These are phyloP conservation scores for Plectosphaerella plurivora DNA, from an alignment of 2,329 filamentous ascomycete species.

Conservation along the genomic window DNA sequence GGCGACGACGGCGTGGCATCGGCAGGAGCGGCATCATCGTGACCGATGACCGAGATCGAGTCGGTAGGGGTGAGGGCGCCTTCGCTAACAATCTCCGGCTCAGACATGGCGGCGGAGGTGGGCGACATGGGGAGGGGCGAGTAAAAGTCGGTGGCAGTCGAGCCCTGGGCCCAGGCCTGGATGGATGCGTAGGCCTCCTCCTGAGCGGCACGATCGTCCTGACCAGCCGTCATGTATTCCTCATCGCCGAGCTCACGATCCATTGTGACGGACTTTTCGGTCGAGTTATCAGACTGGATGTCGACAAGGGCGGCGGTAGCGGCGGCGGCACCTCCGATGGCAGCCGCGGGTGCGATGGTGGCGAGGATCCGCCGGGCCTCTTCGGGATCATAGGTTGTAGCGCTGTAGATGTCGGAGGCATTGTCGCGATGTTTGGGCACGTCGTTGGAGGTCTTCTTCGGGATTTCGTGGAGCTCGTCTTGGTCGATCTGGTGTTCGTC, in stretches of 20 bases:
- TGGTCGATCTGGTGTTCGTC: slow-evolving; percentile 51
- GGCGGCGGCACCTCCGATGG: slow-evolving; percentile 4
- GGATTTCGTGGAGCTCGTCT: slow-evolving; percentile 35
- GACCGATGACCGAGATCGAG: slow-evolving; percentile 49
- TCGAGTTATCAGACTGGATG: slow-evolving; percentile 13
- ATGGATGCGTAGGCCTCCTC: slow-evolving; percentile 54
- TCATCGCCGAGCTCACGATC: slow-evolving; percentile 31
- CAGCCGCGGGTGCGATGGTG: slow-evolving; percentile 13
- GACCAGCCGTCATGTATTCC: slow-evolving; percentile 49
- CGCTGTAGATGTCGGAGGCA: slow-evolving; percentile 54
- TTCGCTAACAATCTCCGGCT: slow-evolving; percentile 46
- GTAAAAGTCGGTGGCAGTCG: slow-evolving; percentile 48
- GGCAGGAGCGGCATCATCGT: slow-evolving; percentile 41
- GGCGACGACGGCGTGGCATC: slow-evolving; percentile 31
- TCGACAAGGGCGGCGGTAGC: slow-evolving; percentile 27
- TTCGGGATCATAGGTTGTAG: slow-evolving; percentile 40
- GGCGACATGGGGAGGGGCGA: slow-evolving; percentile 54
- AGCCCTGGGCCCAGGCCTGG: slow-evolving; percentile 59
- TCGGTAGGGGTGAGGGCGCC: slow-evolving; percentile 57
- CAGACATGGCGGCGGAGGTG: slow-evolving; percentile 39
- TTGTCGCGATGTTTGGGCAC: slow-evolving; percentile 31
- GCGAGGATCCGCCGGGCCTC: slow-evolving; percentile 14
- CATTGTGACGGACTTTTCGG: slow-evolving; percentile 11
- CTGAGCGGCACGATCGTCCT: slow-evolving; percentile 29
- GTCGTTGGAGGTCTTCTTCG: slow-evolving; percentile 28